Conservation (phyloP, 164 flowering plant genomes). For the Aristolochia californica region DNA sequence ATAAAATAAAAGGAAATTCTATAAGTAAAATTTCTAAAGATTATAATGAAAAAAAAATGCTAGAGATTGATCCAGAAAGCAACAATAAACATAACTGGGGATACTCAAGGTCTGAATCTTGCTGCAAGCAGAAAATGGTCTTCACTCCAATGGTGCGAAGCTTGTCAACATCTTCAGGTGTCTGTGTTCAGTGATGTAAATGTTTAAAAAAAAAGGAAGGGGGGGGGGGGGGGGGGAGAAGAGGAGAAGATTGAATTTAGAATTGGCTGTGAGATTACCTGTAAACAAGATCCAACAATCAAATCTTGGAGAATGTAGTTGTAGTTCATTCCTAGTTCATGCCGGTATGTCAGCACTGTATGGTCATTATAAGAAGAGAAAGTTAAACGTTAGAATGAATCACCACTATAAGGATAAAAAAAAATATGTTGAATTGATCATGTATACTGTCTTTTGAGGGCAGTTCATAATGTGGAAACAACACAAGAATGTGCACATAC, state of each 20-base stretch:
- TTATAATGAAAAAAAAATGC: too few species aligned
- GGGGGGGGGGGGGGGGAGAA: too few species aligned
- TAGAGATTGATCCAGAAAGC: neutral
- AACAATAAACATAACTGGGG: slow-evolving; percentile 16
- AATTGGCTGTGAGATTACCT: slow-evolving; percentile 37
- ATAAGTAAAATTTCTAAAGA: too few species aligned
- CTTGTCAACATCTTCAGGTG: slow-evolving; percentile 89
- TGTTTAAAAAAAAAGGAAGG: neutral
- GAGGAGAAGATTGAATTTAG: neutral
- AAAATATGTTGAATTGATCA: too few species aligned
- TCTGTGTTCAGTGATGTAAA: slow-evolving; percentile 28
- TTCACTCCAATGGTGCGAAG: slow-evolving; percentile 78
- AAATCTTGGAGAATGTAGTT: slow-evolving; percentile 82
- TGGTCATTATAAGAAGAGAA: slow-evolving; percentile 6
- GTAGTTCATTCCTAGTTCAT: slow-evolving; percentile 95
- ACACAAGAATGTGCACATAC: slow-evolving; percentile 26
- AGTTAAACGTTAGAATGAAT: neutral
- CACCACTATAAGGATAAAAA: too few species aligned
- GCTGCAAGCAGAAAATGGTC: slow-evolving; percentile 90
- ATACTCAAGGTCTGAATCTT: slow-evolving; percentile 96
- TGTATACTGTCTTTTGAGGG: neutral
- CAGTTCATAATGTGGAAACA: neutral
- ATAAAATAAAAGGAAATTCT: neutral
- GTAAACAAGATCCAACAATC: slow-evolving; percentile 96
- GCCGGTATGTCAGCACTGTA: slow-evolving; percentile 88